Evolutionary conservation across 768 basidiomycete species (phyloP).

Genomic region (Infundibulicybe gibba): DNA sequence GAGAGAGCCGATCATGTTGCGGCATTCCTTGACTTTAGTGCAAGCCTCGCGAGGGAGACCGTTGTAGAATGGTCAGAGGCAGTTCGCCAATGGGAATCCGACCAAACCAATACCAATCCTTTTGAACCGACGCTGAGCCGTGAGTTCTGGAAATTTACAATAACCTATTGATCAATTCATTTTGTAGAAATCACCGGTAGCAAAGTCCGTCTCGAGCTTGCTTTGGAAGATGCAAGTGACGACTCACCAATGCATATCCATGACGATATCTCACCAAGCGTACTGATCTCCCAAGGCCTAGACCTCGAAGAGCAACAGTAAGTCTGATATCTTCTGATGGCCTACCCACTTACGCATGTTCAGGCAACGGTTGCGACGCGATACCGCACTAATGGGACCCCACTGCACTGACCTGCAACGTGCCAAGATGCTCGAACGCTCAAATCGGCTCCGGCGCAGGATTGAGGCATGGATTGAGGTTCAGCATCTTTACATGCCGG

Average conservation of each 20-base stretch:
- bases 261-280: slow-evolving; percentile 1
- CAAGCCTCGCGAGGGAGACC: background rate
- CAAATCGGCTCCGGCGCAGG: slow-evolving; percentile 6
- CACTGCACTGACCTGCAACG: slow-evolving; percentile 13
- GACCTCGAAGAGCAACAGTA: slow-evolving; percentile 13
- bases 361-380: background rate
- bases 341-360: slow-evolving; percentile 1
- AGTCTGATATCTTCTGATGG: background rate
- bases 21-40: background rate
- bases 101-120: slow-evolving; percentile 5
- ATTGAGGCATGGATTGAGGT: slow-evolving; percentile 10
- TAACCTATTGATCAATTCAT: background rate
- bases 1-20: background rate
- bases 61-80: background rate
- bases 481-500: slow-evolving; percentile 11
- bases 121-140: slow-evolving; percentile 2
- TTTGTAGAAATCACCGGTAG: background rate
- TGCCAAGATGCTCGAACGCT: slow-evolving; percentile 9
- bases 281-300: slow-evolving; percentile 8
- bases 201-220: slow-evolving; percentile 11
- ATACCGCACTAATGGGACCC: background rate
- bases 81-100: slow-evolving; percentile 6
- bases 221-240: slow-evolving; percentile 6
- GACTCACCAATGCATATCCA: slow-evolving; percentile 2
- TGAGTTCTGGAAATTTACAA: background rate